phyloP scores from a whole-genome alignment of 2,329 filamentous ascomycete genomes.

The Tetracladium maxilliforme region DNA sequence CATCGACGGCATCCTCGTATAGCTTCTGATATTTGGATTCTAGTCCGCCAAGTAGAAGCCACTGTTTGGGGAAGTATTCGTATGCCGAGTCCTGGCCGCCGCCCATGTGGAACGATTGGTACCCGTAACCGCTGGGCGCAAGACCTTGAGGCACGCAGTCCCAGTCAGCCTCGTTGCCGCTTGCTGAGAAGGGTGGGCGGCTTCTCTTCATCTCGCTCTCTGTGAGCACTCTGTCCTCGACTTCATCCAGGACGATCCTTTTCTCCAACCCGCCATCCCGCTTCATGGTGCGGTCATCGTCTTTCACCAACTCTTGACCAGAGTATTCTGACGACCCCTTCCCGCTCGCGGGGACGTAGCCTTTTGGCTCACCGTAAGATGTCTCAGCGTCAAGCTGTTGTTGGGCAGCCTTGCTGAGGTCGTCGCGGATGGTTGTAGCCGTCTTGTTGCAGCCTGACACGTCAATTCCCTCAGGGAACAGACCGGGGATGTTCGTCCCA shows the following conservation, averaged over 20 bases:
- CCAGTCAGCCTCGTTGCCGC: constrained; percentile 8
- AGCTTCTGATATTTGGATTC: constrained; percentile 58
- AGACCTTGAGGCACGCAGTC: constrained; percentile 48
- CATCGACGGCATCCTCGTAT: constrained; percentile 53
- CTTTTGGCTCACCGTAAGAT: too few species aligned
- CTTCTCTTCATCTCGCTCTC: too few species aligned
- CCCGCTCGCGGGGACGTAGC: too few species aligned
- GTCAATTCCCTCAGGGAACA: constrained; percentile 70
- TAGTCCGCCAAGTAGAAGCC: constrained; percentile 61
- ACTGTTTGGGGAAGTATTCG: constrained; percentile 59
- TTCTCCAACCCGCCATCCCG: too few species aligned
- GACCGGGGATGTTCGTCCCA: constrained; percentile 54
- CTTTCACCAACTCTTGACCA: too few species aligned
- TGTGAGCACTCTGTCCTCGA: too few species aligned
- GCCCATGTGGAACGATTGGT: constrained; percentile 42
- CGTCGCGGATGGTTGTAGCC: constrained; percentile 14
- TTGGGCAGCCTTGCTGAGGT: constrained; percentile 1
- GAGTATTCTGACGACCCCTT: too few species aligned
- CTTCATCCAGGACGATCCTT: too few species aligned
- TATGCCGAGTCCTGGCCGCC: constrained; percentile 57
- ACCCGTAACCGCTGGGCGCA: constrained; percentile 24
- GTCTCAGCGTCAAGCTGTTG: too few species aligned
- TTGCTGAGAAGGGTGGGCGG: too few species aligned
- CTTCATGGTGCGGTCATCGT: too few species aligned
- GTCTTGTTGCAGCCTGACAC: constrained; percentile 62